A percentile compares a stretch with the other conserved stretches of the same genome.
These are phyloP conservation scores for Monosporascus sp. DNA, from an alignment of 2,329 filamentous ascomycete species.

Conservation along the genomic window DNA sequence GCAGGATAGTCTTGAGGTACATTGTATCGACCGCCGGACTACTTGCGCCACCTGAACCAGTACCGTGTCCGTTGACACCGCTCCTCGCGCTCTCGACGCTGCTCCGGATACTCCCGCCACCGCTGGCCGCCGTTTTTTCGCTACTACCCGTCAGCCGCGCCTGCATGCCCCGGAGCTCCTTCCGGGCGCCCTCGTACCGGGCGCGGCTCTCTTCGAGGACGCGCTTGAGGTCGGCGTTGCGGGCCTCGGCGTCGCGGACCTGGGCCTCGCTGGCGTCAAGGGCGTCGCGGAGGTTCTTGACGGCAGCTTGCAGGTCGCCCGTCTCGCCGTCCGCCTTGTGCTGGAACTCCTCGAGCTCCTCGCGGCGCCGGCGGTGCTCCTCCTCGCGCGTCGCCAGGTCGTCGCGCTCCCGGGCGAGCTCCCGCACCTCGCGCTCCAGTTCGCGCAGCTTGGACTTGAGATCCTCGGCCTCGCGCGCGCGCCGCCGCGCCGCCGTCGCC, in stretches of 20 bases:
- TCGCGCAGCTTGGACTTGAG: conserved; percentile 74
- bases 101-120: conserved; percentile 30
- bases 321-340: conserved; percentile 68
- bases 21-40: conserved; percentile 41
- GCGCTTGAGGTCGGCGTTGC: conserved; percentile 68
- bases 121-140: conserved; percentile 21
- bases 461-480: conserved; percentile 81
- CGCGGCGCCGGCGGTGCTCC: conserved; percentile 67
- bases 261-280: conserved; percentile 86
- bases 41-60: conserved; percentile 13
- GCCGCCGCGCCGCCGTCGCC: conserved; percentile 67
- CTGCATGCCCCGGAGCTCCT: conserved; percentile 53
- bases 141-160: conserved; percentile 32
- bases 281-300: conserved; percentile 70
- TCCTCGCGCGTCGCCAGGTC: conserved; percentile 69
- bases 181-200: conserved; percentile 74
- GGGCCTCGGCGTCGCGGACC: conserved; percentile 75
- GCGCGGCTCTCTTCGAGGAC: conserved; percentile 72
- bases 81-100: conserved; percentile 44
- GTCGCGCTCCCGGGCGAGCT: conserved; percentile 68
- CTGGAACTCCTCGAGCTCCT: conserved; percentile 69
- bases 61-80: conserved; percentile 28
- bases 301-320: conserved; percentile 68
- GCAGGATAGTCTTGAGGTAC: conserved; percentile 74
- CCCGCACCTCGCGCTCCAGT: conserved; percentile 70